Base-by-base conservation (phyloP, 805 yeast genomes). In the Candida quercuum region DNA sequence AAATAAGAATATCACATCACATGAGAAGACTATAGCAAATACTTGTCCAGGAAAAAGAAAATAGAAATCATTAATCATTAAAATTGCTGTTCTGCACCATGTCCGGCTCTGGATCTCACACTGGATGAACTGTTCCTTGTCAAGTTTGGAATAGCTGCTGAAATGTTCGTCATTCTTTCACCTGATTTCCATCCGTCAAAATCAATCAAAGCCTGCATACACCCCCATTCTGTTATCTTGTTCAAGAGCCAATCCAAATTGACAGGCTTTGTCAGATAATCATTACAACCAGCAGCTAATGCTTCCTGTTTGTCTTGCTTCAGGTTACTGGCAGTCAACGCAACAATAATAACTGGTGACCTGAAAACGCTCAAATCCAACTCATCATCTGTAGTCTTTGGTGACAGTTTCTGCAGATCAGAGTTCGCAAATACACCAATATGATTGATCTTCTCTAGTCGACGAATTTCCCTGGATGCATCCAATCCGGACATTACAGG, bases 281-380 rank as follows among this genome's bases (percentile, higher is more conserved):
- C 99, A 54, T 93, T 93, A 63, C 99, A 93, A 33, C 99, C 99
- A 3, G 98, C 96, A 21, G 94, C 84, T 38, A 93, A 67, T 0
- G 99, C 99, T 52, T 86, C 86, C 44, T 86, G 81, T 56, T 85
- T 81, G 61, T 89, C 98, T 22, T 80, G 80, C 12, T 81, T 77
- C 21, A 93, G 75, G 14, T 93, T 84, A 7, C 93, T 81, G 0
- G 99, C 99, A 2, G 99, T 93, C 36, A 93, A 66, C 0, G 99
- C 99, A 16, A 93, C 99, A 36, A 93, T 91, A 39, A 93, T 93
- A n/a, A 94, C 96, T 0, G 99, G 99, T 0, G 95, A 82, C 46
- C 86, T 73, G 60, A 87, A 87, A n/a, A 73, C 60, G 10, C 67
- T 63, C 20, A 74, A 58, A 47, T 84, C 86, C 7, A 86, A 59